phyloP scores from a whole-genome alignment of 371 early-diverging fungal species.

The Apophysomyces ossiformis region DNA sequence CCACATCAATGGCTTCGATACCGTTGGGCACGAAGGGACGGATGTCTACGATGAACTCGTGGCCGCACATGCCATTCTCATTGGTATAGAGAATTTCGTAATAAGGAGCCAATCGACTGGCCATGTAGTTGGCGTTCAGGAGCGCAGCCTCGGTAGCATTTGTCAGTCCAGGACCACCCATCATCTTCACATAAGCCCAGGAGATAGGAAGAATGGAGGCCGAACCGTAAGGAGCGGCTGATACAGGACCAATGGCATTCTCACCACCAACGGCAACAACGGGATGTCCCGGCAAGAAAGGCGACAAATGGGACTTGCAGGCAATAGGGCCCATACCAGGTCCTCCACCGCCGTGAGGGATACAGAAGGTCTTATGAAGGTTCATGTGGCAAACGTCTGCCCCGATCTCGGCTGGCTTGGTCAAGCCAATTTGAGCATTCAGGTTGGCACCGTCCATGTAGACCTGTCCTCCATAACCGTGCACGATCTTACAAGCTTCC shows the following conservation, averaged over 20 bases:
- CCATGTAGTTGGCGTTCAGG: slow-evolving; percentile 98
- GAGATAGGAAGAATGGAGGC: slow-evolving; percentile 95
- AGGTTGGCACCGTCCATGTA: slow-evolving; percentile 99
- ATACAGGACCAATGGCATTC: slow-evolving; percentile 88
- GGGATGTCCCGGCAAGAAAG: slow-evolving; percentile 93
- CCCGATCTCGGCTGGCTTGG: slow-evolving; percentile 94
- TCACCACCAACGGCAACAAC: slow-evolving; percentile 73
- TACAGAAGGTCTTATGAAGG: slow-evolving; percentile 98
- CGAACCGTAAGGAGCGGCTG: slow-evolving; percentile 97
- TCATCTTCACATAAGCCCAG: slow-evolving; percentile 97
- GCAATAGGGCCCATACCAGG: slow-evolving; percentile 98
- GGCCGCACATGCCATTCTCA: slow-evolving; percentile 93
- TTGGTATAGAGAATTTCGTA: slow-evolving; percentile 93
- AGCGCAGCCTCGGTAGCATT: slow-evolving; percentile 89
- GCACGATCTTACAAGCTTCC: slow-evolving; percentile 88
- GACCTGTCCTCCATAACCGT: slow-evolving; percentile 93
- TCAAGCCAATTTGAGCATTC: slow-evolving; percentile 97
- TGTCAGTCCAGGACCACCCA: slow-evolving; percentile 89
- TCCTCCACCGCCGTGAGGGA: slow-evolving; percentile 99
- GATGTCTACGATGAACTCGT: slow-evolving; percentile 97
- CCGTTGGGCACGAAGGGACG: slow-evolving; percentile 84
- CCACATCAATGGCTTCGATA: slow-evolving; percentile 94
- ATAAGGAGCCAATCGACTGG: slow-evolving; percentile 81
- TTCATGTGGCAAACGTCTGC: slow-evolving; percentile 99
- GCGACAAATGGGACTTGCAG: slow-evolving; percentile 83